A percentile compares a stretch with the other conserved stretches of the same genome.
Evolutionary conservation across 768 basidiomycete species (phyloP).

Genomic region (Mycena amicta): DNA sequence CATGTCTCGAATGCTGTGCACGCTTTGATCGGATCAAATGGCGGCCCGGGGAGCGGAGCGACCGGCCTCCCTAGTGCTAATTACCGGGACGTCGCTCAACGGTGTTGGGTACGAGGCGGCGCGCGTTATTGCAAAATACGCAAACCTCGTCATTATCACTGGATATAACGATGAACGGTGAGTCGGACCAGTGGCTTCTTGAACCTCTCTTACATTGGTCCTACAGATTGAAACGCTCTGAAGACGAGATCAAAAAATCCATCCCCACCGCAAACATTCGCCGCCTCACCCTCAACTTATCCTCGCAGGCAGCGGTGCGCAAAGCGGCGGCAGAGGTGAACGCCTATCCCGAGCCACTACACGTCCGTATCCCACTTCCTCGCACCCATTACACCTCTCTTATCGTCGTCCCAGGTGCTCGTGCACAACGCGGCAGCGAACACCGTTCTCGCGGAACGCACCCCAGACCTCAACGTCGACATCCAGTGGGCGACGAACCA

Average conservation of each 20-base stretch:
- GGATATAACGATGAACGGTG: background rate
- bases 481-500: background rate
- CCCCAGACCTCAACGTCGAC: background rate
- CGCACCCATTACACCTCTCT: no score
- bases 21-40: no score
- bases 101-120: background rate
- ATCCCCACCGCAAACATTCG: background rate
- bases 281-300: background rate
- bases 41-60: no score
- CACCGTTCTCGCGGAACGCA: background rate
- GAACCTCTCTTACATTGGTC: background rate
- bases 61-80: no score
- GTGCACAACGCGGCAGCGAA: background rate
- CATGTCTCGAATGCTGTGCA: no score
- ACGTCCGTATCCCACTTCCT: constrained; percentile 3
- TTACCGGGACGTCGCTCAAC: no score
- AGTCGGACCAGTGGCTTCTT: background rate
- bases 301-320: background rate
- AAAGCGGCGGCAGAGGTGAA: background rate
- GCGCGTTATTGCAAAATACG: background rate
- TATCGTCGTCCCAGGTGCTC: no score
- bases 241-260: background rate
- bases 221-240: background rate
- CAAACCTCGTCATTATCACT: background rate
- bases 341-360: background rate